phyloP scores from a whole-genome alignment of 805 yeast species.

The Starmerella kuoi region DNA sequence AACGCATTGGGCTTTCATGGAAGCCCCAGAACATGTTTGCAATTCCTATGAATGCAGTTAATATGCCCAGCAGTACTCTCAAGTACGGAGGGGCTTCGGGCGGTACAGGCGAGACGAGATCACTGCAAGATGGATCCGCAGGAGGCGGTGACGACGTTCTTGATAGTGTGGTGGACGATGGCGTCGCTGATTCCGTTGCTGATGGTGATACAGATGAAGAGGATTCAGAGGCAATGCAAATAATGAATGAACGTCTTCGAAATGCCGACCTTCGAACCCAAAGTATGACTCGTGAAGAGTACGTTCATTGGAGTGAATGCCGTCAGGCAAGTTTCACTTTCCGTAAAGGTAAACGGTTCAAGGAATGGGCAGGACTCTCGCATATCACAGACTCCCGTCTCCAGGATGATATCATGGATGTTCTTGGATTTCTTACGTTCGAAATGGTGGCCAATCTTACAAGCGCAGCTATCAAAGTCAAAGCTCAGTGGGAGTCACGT shows the following conservation, averaged over 20 bases:
- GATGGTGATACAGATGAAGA: constrained; percentile 38
- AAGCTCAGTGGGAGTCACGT: constrained; percentile 40
- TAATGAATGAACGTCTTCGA: constrained; percentile 77
- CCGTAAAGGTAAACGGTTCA: constrained; percentile 81
- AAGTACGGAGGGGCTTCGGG: background rate
- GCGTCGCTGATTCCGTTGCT: constrained; percentile 57
- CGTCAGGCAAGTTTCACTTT: constrained; percentile 95
- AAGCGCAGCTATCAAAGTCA: constrained; percentile 76
- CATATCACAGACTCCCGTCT: constrained; percentile 81
- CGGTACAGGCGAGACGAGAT: background rate
- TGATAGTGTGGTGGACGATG: constrained; percentile 32
- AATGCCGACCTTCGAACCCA: constrained; percentile 88
- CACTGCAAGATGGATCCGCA: background rate
- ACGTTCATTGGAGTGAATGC: constrained; percentile 98
- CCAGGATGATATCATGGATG: constrained; percentile 92
- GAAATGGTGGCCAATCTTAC: constrained; percentile 93
- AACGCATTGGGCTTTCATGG: constrained; percentile 83
- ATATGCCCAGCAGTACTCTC: background rate
- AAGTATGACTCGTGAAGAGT: constrained; percentile 91
- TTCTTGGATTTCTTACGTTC: constrained; percentile 85
- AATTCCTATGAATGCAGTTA: constrained; percentile 29
- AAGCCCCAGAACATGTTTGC: constrained; percentile 86
- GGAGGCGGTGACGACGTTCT: constrained; percentile 1
- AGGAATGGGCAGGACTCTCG: constrained; percentile 90
- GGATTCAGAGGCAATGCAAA: constrained; percentile 76